These are phyloP conservation scores for Suillus ampliporus DNA, from an alignment of 768 basidiomycete genomes.

Conservation along the genomic window DNA sequence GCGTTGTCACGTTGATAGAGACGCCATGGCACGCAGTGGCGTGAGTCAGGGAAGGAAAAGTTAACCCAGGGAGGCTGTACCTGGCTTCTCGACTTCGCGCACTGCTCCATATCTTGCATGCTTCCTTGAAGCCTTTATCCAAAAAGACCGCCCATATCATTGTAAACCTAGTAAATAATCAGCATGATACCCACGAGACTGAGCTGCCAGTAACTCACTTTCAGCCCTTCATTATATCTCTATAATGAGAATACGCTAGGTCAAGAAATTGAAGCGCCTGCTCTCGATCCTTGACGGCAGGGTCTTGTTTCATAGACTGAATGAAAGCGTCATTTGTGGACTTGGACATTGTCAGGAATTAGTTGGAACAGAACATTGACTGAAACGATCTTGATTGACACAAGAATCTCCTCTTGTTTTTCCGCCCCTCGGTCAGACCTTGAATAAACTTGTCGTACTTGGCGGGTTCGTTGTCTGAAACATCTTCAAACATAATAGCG, in stretches of 20 bases:
- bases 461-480: slow-evolving; percentile 75
- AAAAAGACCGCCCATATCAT: slow-evolving; percentile 79
- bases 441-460: slow-evolving; percentile 83
- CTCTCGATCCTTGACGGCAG: slow-evolving; percentile 80
- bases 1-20: slow-evolving; percentile 35
- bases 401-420: slow-evolving; percentile 70
- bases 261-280: slow-evolving; percentile 82
- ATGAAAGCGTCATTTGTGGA: slow-evolving; percentile 75
- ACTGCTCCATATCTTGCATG: slow-evolving; percentile 76
- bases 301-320: slow-evolving; percentile 77
- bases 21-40: slow-evolving; percentile 17
- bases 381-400: slow-evolving; percentile 65
- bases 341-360: slow-evolving; percentile 41
- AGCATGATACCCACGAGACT: neutral
- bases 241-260: slow-evolving; percentile 84
- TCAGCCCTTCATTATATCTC: slow-evolving; percentile 89
- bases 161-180: slow-evolving; percentile 75
- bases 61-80: slow-evolving; percentile 48
- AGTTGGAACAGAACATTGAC: neutral
- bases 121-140: slow-evolving; percentile 73
- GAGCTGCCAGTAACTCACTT: slow-evolving; percentile 48
- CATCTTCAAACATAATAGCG: slow-evolving; percentile 87
- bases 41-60: no score
- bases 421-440: slow-evolving; percentile 56
- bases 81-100: slow-evolving; percentile 75